Evolutionary conservation across 2,329 filamentous ascomycete genomes (phyloP).

Genomic region (Thelonectria blattea): DNA sequence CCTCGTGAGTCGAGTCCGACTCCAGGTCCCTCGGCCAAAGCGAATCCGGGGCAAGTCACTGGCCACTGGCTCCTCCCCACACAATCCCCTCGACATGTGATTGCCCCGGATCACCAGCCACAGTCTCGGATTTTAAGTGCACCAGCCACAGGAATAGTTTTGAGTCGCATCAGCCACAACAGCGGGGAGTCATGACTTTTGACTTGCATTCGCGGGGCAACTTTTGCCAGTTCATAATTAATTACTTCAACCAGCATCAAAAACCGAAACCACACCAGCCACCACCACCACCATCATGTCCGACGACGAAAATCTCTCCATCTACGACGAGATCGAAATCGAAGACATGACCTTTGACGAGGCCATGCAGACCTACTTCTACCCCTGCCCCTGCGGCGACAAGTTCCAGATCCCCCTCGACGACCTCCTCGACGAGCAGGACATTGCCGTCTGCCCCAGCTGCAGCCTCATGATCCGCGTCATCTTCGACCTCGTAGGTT

Average conservation of each 20-base stretch:
- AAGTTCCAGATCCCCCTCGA: conserved; percentile 88
- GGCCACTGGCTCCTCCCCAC: conserved; percentile 32
- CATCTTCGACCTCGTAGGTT: conserved; percentile 82
- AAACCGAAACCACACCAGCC: conserved; percentile 1
- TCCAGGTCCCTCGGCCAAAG: conserved; percentile 38
- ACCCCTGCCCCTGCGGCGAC: conserved; percentile 97
- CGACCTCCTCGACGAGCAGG: conserved; percentile 85
- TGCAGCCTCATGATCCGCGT: conserved; percentile 97
- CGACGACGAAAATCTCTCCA: conserved; percentile 69
- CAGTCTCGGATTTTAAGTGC: conserved; percentile 17
- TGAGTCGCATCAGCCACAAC: conserved; percentile 26
- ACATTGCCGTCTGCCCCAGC: conserved; percentile 96
- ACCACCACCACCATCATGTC: conserved; percentile 53
- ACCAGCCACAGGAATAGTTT: conserved; percentile 23
- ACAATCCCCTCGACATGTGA: conserved; percentile 38
- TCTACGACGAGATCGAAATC: conserved; percentile 98
- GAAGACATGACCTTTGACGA: conserved; percentile 96
- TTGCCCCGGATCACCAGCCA: conserved; percentile 24
- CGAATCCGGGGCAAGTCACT: conserved; percentile 35
- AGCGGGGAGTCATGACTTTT: conserved; percentile 27
- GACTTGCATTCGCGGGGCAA: conserved; percentile 37
- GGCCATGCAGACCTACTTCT: conserved; percentile 85
- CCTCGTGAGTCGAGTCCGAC: conserved; percentile 13
- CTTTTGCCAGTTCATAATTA: no score
- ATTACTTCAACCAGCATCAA: conserved; percentile 5